Evolutionary conservation across 202 grass and related monocot genomes (phyloP), one percentile per base, ranked within the genome.

Genomic region (Zizania palustris): DNA sequence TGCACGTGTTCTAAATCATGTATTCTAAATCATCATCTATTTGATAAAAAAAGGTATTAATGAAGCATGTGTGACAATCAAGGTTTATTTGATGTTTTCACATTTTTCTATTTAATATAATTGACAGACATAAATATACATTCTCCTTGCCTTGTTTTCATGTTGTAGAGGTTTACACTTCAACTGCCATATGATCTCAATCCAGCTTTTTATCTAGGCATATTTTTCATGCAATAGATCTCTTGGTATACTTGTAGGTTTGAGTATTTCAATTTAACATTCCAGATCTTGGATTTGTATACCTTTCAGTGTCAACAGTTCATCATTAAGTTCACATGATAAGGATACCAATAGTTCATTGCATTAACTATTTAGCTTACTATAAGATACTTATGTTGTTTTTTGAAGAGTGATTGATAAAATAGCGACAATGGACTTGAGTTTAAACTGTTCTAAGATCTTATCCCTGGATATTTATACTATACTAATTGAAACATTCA

Each of bases 71-170:
- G 28, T 28, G 28, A 28, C 28, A 28, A 28, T 28, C 2, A 28
- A 28, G 28, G 28, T 28, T 28, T 28, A 28, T 28, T 28, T 28
- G 28, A 28, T 28, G 28, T 28, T 28, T 28, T 28, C 28, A 28
- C 2, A 2, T 28, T 28, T 28, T 28, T 28, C 28, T 28, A 28
- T 28, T 28, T 28, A 28, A 28, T 28, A 28, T 28, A 28, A 28
- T 28, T 28, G 28, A 28, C 2, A 28, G 28, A 28, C 28, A 28
- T 28, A 65, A 58, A 71, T 20, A 36, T 79, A 50, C 49, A 62
- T 69, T 66, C 40, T 85, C 19, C 42, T 71, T 69, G 13, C 65
- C 12, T 71, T 76, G 36, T 75, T 59, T 69, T 86, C 36, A 60
- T 71, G 65, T 63, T 45, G 53, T 38, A 49, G 65, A 37, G 41